A percentile compares a stretch with the other conserved stretches of the same genome.
Evolutionary conservation across 352 stramenopile species (phyloP).

Genomic region (Peronosclerospora sorghi): DNA sequence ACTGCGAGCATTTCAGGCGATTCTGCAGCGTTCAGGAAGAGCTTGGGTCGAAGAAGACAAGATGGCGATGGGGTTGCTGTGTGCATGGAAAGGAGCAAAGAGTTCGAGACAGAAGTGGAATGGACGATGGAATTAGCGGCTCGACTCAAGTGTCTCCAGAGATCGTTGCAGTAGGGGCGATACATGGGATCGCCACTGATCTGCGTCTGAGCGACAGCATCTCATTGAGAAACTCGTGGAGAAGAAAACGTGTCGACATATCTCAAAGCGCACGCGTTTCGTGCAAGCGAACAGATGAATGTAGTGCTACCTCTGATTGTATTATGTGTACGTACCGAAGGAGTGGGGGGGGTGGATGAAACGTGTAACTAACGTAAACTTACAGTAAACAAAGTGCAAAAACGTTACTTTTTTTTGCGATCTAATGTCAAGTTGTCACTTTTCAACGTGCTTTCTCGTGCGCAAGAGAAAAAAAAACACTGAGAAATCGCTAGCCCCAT

Average conservation of each 20-base stretch:
- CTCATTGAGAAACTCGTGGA: conserved; percentile 72
- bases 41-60: conserved; percentile 86
- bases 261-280: conserved; percentile 68
- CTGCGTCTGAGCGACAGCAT: conserved; percentile 38
- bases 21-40: conserved; percentile 90
- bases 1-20: conserved; percentile 78
- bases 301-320: no score
- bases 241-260: conserved; percentile 75
- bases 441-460: conserved; percentile 8
- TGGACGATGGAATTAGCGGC: conserved; percentile 86
- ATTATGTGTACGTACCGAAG: no score
- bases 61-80: conserved; percentile 81
- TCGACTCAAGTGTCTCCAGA: conserved; percentile 82
- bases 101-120: conserved; percentile 84
- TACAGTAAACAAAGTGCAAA: no score
- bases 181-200: conserved; percentile 18
- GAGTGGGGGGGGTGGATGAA: no score
- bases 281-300: conserved; percentile 30
- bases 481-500: conserved; percentile 11
- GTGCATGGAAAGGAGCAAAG: conserved; percentile 88
- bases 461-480: conserved; percentile 5
- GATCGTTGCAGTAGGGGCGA: conserved; percentile 75
- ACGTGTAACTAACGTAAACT: conserved; percentile 8
- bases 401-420: conserved; percentile 8
- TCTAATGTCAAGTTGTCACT: conserved; percentile 19